These are phyloP conservation scores for Penicillium angulare DNA, from an alignment of 495 filamentous ascomycete genomes.

Conservation along the genomic window DNA sequence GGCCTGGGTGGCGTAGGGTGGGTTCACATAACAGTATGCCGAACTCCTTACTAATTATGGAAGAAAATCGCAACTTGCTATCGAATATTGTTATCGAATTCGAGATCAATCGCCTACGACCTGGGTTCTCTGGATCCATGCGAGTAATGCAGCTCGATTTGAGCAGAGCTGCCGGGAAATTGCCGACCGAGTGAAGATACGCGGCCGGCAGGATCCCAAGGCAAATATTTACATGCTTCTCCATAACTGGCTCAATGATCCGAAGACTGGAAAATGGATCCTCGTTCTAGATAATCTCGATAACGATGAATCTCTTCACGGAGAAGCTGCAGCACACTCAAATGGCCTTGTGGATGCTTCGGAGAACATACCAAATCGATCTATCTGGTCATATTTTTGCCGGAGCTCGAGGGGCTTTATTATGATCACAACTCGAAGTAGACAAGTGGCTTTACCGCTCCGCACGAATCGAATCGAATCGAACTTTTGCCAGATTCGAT, in stretches of 20 bases:
- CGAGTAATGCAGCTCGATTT: slow-evolving; percentile 36
- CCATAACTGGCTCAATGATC: slow-evolving; percentile 36
- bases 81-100: slow-evolving; percentile 37
- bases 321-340: neutral
- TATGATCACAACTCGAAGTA: slow-evolving; percentile 39
- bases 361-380: no score
- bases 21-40: no score
- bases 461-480: slow-evolving; percentile 3
- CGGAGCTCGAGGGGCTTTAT: slow-evolving; percentile 9
- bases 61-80: slow-evolving; percentile 43
- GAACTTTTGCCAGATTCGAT: slow-evolving; percentile 2
- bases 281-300: slow-evolving; percentile 13
- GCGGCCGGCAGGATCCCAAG: slow-evolving; percentile 31
- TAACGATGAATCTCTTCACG: slow-evolving; percentile 22
- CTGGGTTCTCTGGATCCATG: slow-evolving; percentile 53
- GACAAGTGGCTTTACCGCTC: slow-evolving; percentile 11
- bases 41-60: no score
- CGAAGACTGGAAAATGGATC: slow-evolving; percentile 17
- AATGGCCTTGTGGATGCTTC: neutral
- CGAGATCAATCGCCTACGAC: slow-evolving; percentile 34
- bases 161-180: slow-evolving; percentile 39
- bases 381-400: no score
- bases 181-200: slow-evolving; percentile 34
- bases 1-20: no score
- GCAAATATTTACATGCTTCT: slow-evolving; percentile 41